Percentiles rank a stretch among this genome's conserved stretches.
These are phyloP conservation scores for Saraca asoca DNA, from an alignment of 331 rosid species.

Conservation along the genomic window DNA sequence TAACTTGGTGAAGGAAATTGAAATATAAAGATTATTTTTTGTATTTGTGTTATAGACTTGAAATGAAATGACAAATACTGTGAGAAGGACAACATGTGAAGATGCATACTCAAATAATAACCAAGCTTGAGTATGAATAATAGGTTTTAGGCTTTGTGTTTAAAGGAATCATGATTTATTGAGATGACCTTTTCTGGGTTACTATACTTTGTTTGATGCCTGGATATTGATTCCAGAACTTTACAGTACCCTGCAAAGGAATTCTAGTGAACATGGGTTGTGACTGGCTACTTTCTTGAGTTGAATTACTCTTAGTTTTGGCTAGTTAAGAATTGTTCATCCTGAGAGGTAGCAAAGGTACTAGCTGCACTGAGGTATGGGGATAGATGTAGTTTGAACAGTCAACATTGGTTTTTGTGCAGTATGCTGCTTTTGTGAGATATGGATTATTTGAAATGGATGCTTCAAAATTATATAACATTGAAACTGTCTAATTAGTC, in stretches of 20 bases:
- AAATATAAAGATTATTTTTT: constrained; percentile 8
- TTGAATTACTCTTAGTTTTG: neutral
- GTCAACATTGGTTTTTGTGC: constrained; percentile 3
- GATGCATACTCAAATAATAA: neutral
- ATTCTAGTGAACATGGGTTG: too few relatives aligned
- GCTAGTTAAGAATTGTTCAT: constrained; percentile 12
- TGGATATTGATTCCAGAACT: neutral
- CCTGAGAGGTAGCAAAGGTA: neutral
- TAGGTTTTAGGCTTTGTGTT: neutral
- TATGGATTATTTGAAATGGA: constrained; percentile 9
- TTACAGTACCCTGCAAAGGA: too few relatives aligned
- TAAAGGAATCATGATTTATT: neutral
- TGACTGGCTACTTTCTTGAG: too few relatives aligned
- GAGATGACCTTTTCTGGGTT: neutral
- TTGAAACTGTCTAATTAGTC: constrained; percentile 13
- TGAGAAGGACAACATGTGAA: neutral
- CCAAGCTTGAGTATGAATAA: constrained; percentile 7
- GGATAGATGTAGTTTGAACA: constrained; percentile 3
- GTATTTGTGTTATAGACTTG: constrained; percentile 20
- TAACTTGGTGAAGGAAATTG: constrained; percentile 26
- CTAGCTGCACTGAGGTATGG: neutral
- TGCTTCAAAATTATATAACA: neutral
- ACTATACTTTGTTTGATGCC: constrained; percentile 4
- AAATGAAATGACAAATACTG: constrained; percentile 1
- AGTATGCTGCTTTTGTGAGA: neutral